Percentiles rank a stretch among this genome's conserved stretches.
These are phyloP conservation scores for Populus tremula DNA, from an alignment of 345 rosid genomes.

Conservation along the genomic window DNA sequence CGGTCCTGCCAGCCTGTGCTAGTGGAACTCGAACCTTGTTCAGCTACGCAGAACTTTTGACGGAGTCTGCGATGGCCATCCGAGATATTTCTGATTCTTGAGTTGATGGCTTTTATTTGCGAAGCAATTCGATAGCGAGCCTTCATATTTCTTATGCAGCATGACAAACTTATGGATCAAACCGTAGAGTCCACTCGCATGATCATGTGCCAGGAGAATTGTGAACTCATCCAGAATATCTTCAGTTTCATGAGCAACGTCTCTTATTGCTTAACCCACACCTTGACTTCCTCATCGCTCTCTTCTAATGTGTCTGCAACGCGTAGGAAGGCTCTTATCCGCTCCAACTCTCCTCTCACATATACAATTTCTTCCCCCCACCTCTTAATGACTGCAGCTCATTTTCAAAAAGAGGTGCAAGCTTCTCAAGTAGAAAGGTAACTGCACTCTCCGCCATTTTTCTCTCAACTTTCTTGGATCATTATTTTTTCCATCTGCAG, in stretches of 20 bases:
- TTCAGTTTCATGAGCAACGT: conserved; percentile 25
- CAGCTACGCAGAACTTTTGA: not conserved
- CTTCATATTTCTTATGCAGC: not conserved
- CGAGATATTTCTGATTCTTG: conserved; percentile 7
- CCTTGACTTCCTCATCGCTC: conserved; percentile 8
- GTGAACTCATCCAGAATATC: conserved; percentile 25
- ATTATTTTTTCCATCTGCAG: not conserved
- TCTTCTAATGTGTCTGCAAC: conserved; percentile 22
- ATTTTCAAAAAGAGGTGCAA: conserved; percentile 13
- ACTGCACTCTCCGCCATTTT: conserved; percentile 37
- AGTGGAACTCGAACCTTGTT: not conserved
- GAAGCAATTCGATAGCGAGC: not conserved
- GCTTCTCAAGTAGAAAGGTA: conserved; percentile 27
- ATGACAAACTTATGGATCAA: not conserved
- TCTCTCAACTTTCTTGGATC: not conserved
- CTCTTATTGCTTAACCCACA: conserved; percentile 32
- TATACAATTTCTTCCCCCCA: conserved; percentile 22
- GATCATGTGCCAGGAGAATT: not conserved
- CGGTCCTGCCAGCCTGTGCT: conserved; percentile 5
- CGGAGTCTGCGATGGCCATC: conserved; percentile 5
- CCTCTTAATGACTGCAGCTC: conserved; percentile 22
- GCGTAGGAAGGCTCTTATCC: conserved; percentile 26
- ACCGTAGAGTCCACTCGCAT: not conserved
- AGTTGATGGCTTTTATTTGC: conserved; percentile 10
- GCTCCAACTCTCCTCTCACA: conserved; percentile 28